Percentiles rank a stretch among this genome's conserved stretches.
phyloP scores from a whole-genome alignment of 1,139 yeast species.

The Debaryomycetaceae sp. region DNA sequence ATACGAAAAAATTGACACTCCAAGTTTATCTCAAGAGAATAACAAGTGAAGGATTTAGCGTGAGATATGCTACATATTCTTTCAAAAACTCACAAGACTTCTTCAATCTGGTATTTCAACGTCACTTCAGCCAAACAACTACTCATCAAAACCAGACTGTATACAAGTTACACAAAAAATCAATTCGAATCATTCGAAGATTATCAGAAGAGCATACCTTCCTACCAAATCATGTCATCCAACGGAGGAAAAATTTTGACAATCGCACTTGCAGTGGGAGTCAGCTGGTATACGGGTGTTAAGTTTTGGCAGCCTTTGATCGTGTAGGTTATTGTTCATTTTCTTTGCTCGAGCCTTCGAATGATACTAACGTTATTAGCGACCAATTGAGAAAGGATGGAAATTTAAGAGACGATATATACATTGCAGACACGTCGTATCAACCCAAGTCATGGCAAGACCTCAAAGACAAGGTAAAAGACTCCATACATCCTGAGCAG shows the following conservation, averaged over 20 bases:
- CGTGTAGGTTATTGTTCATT: constrained; percentile 44
- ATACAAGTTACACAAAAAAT: background rate
- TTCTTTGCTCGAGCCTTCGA: background rate
- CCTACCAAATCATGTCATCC: constrained; percentile 19
- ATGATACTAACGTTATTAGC: constrained; percentile 26
- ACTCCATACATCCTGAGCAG: constrained; percentile 19
- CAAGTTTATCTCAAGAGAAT: no score
- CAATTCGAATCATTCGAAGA: background rate
- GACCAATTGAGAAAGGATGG: constrained; percentile 71
- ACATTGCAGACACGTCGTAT: constrained; percentile 41
- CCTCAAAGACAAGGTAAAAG: constrained; percentile 25
- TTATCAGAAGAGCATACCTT: background rate
- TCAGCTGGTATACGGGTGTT: constrained; percentile 52
- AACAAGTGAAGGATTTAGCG: no score
- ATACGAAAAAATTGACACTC: no score
- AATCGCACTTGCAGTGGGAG: constrained; percentile 29
- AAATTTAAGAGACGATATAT: constrained; percentile 56
- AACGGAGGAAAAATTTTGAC: constrained; percentile 23
- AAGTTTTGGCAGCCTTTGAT: constrained; percentile 74
- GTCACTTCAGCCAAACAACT: no score
- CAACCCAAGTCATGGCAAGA: constrained; percentile 42
- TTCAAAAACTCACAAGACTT: no score
- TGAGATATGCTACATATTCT: no score
- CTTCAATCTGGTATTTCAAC: no score
- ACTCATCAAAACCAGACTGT: no score